phyloP scores from a whole-genome alignment of 2,329 filamentous ascomycete species.

The Neocatenulostroma microsporum region DNA sequence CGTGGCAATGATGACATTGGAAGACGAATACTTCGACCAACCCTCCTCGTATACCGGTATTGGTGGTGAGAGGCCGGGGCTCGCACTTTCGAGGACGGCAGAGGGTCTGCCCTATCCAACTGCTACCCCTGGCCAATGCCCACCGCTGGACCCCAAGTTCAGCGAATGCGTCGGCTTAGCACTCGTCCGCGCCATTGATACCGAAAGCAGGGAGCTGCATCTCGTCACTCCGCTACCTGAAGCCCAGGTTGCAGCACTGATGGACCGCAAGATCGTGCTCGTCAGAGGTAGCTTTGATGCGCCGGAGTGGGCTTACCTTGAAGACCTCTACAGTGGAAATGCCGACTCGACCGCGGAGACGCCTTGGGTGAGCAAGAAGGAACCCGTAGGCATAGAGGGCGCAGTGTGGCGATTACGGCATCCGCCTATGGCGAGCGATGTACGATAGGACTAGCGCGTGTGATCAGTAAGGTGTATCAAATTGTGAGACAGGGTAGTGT shows the following conservation, averaged over 20 bases:
- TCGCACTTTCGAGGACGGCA: no score
- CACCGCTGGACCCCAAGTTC: slow-evolving; percentile 50
- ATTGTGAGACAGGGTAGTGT: no score
- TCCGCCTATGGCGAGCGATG: slow-evolving; percentile 19
- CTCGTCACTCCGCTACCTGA: slow-evolving; percentile 54
- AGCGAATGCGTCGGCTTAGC: slow-evolving; percentile 57
- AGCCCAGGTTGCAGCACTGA: slow-evolving; percentile 17
- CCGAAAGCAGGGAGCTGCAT: slow-evolving; percentile 47
- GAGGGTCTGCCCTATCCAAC: slow-evolving; percentile 56
- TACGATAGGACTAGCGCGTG: no score
- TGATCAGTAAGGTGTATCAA: no score
- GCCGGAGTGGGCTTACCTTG: slow-evolving; percentile 62
- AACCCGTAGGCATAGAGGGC: slow-evolving; percentile 25
- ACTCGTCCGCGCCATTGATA: slow-evolving; percentile 63
- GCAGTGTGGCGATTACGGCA: slow-evolving; percentile 27
- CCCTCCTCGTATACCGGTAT: no score
- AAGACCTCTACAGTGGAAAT: slow-evolving; percentile 47
- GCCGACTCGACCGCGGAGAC: slow-evolving; percentile 12
- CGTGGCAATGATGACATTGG: slow-evolving; percentile 57
- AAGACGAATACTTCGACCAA: no score
- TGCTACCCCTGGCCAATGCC: slow-evolving; percentile 36
- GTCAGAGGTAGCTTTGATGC: slow-evolving; percentile 62
- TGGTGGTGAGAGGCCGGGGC: no score
- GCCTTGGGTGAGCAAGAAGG: slow-evolving; percentile 24
- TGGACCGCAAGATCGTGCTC: slow-evolving; percentile 45